Evolutionary conservation across 2,329 filamentous ascomycete species (phyloP), one percentile per base, ranked within the genome.

Genomic region (Aspergillus transmontanensis): DNA sequence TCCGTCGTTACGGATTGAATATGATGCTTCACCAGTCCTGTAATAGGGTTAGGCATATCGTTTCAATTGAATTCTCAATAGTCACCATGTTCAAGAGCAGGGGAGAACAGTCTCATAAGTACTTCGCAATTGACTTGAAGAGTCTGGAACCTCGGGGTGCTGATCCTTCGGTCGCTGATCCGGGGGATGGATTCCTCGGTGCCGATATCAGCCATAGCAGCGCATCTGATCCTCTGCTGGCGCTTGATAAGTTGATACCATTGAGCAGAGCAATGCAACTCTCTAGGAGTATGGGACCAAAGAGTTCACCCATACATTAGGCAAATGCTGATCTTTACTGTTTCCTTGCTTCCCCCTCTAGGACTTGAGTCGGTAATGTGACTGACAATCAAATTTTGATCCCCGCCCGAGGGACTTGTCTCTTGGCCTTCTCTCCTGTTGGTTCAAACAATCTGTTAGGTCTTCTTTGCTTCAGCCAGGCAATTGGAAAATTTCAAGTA

Each of bases 81-180:
- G 34, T 16, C 34, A 36, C 34, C 34, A 36, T 36, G 14, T 36
- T 16, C 14, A 16, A 6, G 34, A 36, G 34, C 34, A 36, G 10
- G 16, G 10, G n/a, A 30, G 14, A 50, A 19, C 1, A 50, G 45
- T 48, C 23, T 26, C 26, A 6, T 12, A 59, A 53, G 14, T 41
- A 34, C 16, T 30, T 23, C 45, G 32, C 53, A 36, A 45, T 56
- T 11, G 30, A 28, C 21, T 21, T 19, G 46, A 32, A 58, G n/a
- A 65, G 63, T 60, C 63, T 66, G 61, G 62, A 64, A 55, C 57
- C 51, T 57, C 58, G 51, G 48, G 45, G 21, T 46, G 61, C 59
- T 62, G 61, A 65, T 64, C 62, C 41, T 48, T 61, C 39, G 43
- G 53, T 59, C 39, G 64, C 59, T 60, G 53, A 66, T 66, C 62